A percentile compares a stretch with the other conserved stretches of the same genome.
These are phyloP conservation scores for Atkinsonella texensis DNA, from an alignment of 2,329 filamentous ascomycete genomes.

Conservation along the genomic window DNA sequence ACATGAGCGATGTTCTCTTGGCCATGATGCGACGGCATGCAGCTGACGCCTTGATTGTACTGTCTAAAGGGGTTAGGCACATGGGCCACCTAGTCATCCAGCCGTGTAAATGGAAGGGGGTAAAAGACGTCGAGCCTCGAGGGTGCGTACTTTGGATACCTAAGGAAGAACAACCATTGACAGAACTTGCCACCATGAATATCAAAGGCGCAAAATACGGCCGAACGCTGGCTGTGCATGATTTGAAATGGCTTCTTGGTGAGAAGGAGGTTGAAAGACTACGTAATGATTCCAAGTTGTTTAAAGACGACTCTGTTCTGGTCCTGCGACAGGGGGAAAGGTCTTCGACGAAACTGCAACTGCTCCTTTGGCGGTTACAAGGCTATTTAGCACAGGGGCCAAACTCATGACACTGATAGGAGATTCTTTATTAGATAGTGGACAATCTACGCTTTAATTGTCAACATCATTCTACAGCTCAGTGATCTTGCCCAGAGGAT, in stretches of 20 bases:
- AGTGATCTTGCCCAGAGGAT: too few species aligned
- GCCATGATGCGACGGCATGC: conserved; percentile 35
- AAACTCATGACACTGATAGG: background rate
- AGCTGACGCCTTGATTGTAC: conserved; percentile 29
- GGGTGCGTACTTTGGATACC: conserved; percentile 35
- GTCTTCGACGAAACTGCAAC: conserved; percentile 32
- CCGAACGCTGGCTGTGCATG: conserved; percentile 36
- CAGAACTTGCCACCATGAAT: conserved; percentile 34
- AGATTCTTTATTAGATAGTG: background rate
- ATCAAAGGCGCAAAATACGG: conserved; percentile 21
- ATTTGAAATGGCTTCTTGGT: conserved; percentile 40
- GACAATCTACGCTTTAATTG: background rate
- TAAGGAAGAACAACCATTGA: conserved; percentile 10
- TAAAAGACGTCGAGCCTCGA: conserved; percentile 25
- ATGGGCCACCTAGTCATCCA: conserved; percentile 24
- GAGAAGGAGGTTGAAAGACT: conserved; percentile 30
- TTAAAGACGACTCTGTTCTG: conserved; percentile 27
- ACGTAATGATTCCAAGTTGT: conserved; percentile 18
- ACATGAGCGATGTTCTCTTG: conserved; percentile 45
- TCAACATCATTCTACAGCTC: too few species aligned
- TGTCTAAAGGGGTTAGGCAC: conserved; percentile 5
- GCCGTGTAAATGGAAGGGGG: conserved; percentile 32
- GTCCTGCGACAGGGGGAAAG: conserved; percentile 28
- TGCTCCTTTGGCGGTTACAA: conserved; percentile 46
- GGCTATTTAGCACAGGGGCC: conserved; percentile 31